A percentile compares a stretch with the other conserved stretches of the same genome.
Conservation (phyloP, 2,329 filamentous ascomycete species). For the Phyllosticta citrichinensis region DNA sequence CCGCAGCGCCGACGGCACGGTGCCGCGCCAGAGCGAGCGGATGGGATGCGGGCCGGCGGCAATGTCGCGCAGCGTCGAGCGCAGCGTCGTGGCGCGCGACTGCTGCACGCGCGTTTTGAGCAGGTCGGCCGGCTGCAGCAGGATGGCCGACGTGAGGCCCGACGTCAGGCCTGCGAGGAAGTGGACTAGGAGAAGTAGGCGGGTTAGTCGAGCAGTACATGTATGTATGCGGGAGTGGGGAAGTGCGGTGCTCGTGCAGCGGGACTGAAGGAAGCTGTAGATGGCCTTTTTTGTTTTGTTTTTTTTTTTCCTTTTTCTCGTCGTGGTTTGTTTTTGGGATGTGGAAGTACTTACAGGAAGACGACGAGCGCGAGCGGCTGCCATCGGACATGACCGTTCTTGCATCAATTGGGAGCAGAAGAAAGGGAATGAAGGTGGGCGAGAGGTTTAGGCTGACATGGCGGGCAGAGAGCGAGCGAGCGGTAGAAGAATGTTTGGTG, state of each 20-base stretch:
- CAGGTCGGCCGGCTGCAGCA: slow-evolving; percentile 90
- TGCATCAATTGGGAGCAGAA: slow-evolving; percentile 13
- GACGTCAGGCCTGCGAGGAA: slow-evolving; percentile 82
- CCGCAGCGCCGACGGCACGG: slow-evolving; percentile 81
- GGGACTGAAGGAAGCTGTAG: no score
- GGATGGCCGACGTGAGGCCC: slow-evolving; percentile 75
- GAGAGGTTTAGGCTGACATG: slow-evolving; percentile 1
- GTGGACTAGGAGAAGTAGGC: slow-evolving; percentile 45
- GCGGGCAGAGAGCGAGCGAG: neutral
- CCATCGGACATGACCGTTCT: slow-evolving; percentile 43
- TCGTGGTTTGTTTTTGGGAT: no score
- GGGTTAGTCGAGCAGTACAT: neutral
- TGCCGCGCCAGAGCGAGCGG: slow-evolving; percentile 79
- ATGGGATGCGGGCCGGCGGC: slow-evolving; percentile 56
- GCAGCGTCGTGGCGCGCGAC: slow-evolving; percentile 58
- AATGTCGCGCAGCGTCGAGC: slow-evolving; percentile 59
- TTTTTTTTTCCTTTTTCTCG: no score
- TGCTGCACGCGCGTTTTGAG: slow-evolving; percentile 96
- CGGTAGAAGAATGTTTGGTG: neutral
- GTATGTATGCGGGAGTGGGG: neutral
- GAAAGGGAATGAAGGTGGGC: neutral
- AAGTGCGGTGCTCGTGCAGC: neutral
- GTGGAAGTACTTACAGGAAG: slow-evolving; percentile 41
- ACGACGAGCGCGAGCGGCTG: slow-evolving; percentile 38
- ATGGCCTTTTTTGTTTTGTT: no score